A percentile compares a stretch with the other conserved stretches of the same genome.
Conservation (phyloP, 441 rosid genomes). For the Populus trichocarpa region DNA sequence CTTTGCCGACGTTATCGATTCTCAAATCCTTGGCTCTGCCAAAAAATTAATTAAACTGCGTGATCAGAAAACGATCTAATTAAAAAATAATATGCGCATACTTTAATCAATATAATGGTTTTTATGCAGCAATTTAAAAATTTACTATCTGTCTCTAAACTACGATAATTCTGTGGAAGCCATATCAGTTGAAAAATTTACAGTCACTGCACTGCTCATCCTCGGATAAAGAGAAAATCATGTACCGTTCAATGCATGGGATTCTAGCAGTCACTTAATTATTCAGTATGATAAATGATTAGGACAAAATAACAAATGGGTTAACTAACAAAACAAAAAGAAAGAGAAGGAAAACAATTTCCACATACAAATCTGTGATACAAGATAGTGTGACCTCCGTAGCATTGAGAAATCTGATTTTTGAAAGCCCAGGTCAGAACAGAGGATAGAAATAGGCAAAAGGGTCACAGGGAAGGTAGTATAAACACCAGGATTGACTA, state of each 20-base stretch:
- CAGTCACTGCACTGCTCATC: neutral
- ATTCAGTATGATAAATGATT: neutral
- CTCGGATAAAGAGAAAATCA: neutral
- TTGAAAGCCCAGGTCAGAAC: neutral
- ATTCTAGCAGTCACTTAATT: neutral
- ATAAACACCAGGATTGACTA: neutral
- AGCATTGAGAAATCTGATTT: neutral
- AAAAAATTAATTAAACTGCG: neutral
- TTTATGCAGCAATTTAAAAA: neutral
- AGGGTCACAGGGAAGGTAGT: neutral
- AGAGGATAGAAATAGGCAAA: neutral
- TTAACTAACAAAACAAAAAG: neutral
- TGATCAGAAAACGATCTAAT: constrained; percentile 7
- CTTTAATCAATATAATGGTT: neutral
- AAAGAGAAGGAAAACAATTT: too few relatives aligned
- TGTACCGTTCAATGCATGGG: neutral
- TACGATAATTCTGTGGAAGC: neutral
- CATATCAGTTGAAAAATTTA: neutral
- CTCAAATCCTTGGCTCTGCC: constrained; percentile 36
- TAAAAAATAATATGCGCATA: neutral
- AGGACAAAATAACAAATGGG: neutral
- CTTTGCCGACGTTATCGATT: constrained; percentile 1
- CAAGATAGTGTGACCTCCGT: neutral
- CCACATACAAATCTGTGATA: neutral
- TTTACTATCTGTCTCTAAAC: neutral